Evolutionary conservation across 75 land plant species (phyloP).

Genomic region (Sequoiadendron giganteum): DNA sequence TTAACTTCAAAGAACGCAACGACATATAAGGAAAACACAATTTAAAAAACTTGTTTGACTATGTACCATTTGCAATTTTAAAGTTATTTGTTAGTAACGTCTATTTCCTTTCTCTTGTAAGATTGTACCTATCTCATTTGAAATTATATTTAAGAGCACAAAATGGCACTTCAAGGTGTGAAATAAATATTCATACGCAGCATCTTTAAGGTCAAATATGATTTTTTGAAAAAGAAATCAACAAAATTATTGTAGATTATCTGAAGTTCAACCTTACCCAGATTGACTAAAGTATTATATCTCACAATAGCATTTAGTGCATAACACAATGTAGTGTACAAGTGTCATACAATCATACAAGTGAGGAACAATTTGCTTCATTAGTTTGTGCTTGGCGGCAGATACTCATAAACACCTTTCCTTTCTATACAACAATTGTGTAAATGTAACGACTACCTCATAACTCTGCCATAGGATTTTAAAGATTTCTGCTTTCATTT

Average conservation of each 20-base stretch:
- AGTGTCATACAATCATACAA: no score
- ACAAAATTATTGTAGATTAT: background rate
- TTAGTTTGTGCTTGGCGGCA: no score
- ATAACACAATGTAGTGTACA: no score
- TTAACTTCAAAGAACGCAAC: background rate
- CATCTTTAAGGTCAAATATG: background rate
- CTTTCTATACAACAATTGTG: no score
- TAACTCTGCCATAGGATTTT: no score
- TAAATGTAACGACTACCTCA: no score
- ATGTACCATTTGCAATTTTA: background rate
- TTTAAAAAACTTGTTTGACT: background rate
- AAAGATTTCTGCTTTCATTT: no score
- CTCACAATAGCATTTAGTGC: no score
- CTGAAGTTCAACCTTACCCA: no score
- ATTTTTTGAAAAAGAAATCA: background rate
- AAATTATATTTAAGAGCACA: background rate
- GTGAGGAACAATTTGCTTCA: no score
- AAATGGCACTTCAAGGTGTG: background rate
- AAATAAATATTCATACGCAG: background rate
- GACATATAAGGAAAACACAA: background rate
- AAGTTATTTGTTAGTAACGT: background rate
- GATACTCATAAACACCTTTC: no score
- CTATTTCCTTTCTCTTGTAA: background rate
- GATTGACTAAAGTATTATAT: no score
- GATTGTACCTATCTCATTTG: background rate